Base-by-base conservation (phyloP, 805 yeast genomes). In the Wickerhamomyces rabaulensis region DNA sequence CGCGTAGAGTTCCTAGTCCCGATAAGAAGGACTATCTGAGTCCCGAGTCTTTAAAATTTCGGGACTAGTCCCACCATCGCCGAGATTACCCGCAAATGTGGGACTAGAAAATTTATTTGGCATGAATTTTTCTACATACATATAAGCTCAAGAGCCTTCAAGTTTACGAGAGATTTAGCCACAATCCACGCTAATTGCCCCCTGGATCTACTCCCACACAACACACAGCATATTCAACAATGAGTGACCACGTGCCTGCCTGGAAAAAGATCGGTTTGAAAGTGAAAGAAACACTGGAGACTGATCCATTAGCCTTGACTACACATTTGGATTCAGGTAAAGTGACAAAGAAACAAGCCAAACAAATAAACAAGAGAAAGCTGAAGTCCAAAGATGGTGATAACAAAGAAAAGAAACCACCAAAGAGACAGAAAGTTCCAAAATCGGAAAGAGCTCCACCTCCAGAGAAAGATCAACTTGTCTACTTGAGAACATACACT, bases 181-280 rank as follows among this genome's bases (percentile, higher is more conserved):
- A 27, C 31, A 27, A 13, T 27, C n/a, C 13, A 27, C 12, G n/a
- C 13, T 13, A 12, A 13, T 27, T 13, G 31, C 13, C 31, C 13
- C n/a, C 31, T 13, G 10, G 6, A 13, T 27, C 13, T 27, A 13
- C 31, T 27, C n/a, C n/a, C n/a, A 4, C 13, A 27, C 7, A 27
- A 13, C n/a, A 13, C 31, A 27, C 2, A 27, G 2, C 4, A 3
- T 6, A 27, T 3, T n/a, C 31, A 27, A 36, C 6, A 9, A 60
- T 59, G 63, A 39, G 52, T 12, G 58, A 53, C 31, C 60, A 57
- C 53, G 64, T 78, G n/a, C 95, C 95, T 35, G 95, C 95, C 1
- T 87, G 95, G 95, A 87, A 87, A 62, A 73, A 80, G 56, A 71
- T 83, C 8, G 95, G 95, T 25, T 73, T 87, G 38, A 70, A 79